Base-by-base conservation (phyloP, 176 grass and related monocot genomes). In the Stipa capillata region DNA sequence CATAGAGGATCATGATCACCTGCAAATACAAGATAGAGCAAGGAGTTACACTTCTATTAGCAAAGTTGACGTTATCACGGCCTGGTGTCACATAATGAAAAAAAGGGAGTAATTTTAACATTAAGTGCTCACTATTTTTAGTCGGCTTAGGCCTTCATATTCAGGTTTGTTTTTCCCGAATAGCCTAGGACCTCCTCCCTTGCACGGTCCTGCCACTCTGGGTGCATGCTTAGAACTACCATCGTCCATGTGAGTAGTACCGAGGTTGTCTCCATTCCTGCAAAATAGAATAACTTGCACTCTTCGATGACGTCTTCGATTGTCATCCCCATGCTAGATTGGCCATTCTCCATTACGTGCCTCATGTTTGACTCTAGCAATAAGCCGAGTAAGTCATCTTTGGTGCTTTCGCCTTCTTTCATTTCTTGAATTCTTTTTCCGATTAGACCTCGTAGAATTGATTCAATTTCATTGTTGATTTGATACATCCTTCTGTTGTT, bases 241-340 rank as follows among this genome's bases (percentile, higher is more conserved):
- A 89, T 74, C 3, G 87, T 85, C 81, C 82, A 89, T 28, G 77
- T 89, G 9, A 89, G 69, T 20, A 89, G 20, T 82, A n/a, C 61
- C 1, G 82, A 77, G 4, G 87, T 89, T 13, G 87, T 89, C 60
- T 89, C 87, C 41, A 85, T 68, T 15, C 87, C 87, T 6, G 77
- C 82, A 65, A 89, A 85, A 69, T 89, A 89, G 59, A 85, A 89
- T 14, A 89, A 25, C 57, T 85, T 89, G 62, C 84, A n/a, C n/a
- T n/a, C n/a, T n/a, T n/a, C n/a, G n/a, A n/a, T n/a, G n/a, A n/a
- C n/a, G n/a, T n/a, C n/a, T n/a, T 87, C 69, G 10, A 50, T 73
- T 6, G 66, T 86, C 76, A 86, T 73, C 21, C 72, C 48, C 23
- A 24, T 20, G 32, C 37, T 66, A 5, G 63, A 60, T 21, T 72